These are phyloP conservation scores for Fusarium sp. DNA, from an alignment of 2,329 filamentous ascomycete species.

Conservation along the genomic window DNA sequence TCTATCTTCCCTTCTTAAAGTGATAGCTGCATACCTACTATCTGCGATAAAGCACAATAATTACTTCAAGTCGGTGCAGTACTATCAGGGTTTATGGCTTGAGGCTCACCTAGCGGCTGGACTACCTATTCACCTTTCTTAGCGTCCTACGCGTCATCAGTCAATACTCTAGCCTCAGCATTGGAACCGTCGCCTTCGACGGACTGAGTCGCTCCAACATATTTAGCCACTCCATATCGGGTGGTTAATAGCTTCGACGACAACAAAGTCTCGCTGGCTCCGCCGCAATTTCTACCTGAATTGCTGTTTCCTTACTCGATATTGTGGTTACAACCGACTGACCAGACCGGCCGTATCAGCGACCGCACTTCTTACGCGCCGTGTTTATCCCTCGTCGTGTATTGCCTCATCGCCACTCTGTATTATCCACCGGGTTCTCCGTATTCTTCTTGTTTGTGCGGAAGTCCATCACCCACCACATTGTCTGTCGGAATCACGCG, in stretches of 20 bases:
- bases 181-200: not conserved
- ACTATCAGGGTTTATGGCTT: not conserved
- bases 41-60: not conserved
- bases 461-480: slow-evolving; percentile 18
- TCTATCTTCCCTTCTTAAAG: not conserved
- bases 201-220: not conserved
- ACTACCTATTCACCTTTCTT: not conserved
- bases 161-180: slow-evolving; percentile 1
- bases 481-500: slow-evolving; percentile 23
- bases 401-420: slow-evolving; percentile 21
- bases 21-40: not conserved
- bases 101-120: not conserved
- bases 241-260: not conserved
- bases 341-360: slow-evolving; percentile 36
- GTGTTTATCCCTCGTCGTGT: slow-evolving; percentile 21
- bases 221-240: not conserved
- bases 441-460: slow-evolving; percentile 9
- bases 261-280: slow-evolving; percentile 7
- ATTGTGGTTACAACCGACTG: slow-evolving; percentile 23
- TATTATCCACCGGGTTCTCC: slow-evolving; percentile 2
- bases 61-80: too few species aligned
- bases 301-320: slow-evolving; percentile 9
- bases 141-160: slow-evolving; percentile 14
- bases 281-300: not conserved
- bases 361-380: slow-evolving; percentile 35